Conservation (phyloP, 140 eudicot genomes). For the Cichorium intybus region DNA sequence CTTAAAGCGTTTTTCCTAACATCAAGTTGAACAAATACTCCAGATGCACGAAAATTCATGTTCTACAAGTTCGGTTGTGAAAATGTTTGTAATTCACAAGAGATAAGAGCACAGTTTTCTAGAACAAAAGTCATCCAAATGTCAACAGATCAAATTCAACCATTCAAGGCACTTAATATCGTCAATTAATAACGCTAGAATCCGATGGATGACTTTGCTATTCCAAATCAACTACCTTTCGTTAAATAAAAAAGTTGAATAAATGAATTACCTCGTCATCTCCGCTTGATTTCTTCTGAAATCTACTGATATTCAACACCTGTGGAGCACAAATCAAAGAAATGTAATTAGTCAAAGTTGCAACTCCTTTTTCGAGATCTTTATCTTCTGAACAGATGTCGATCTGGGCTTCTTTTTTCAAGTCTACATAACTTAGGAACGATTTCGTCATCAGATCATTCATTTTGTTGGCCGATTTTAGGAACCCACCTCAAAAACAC, state of each 20-base stretch:
- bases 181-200: conserved; percentile 18
- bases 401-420: no score
- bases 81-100: neutral
- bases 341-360: neutral
- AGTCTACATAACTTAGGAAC: no score
- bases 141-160: conserved; percentile 10
- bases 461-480: no score
- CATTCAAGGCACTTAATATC: neutral
- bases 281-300: conserved; percentile 60
- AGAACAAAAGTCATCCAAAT: conserved; percentile 3
- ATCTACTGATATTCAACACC: conserved; percentile 69
- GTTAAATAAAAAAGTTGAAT: neutral
- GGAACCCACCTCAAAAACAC: no score
- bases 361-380: no score
- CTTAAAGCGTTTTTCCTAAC: no score
- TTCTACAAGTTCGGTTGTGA: neutral
- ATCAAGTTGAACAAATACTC: conserved; percentile 1
- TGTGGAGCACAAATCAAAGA: conserved; percentile 18
- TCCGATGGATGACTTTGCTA: neutral
- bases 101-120: neutral
- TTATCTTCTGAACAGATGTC: no score
- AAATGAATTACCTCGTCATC: conserved; percentile 64
- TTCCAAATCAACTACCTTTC: neutral
- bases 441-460: no score
- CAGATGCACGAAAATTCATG: no score